These are phyloP conservation scores for Mrakia frigida DNA, from an alignment of 768 basidiomycete genomes.

Conservation along the genomic window DNA sequence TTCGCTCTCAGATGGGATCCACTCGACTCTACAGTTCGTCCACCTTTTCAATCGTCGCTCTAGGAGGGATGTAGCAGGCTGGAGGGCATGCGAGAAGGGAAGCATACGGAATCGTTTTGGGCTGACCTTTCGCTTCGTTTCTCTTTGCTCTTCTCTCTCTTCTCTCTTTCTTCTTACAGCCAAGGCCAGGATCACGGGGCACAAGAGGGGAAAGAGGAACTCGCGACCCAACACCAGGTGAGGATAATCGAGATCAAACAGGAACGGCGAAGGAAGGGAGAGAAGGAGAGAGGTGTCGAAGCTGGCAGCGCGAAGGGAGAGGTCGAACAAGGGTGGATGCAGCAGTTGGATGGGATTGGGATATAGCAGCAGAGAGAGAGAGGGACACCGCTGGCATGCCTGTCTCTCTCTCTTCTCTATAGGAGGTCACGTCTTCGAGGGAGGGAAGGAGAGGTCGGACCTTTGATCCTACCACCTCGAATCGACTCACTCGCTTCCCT, in stretches of 20 bases:
- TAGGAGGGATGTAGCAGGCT: neutral
- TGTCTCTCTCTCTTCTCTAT: neutral
- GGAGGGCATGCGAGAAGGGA: neutral
- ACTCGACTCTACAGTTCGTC: conserved; percentile 33
- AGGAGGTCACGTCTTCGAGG: neutral
- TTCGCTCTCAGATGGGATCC: conserved; percentile 28
- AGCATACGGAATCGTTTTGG: neutral
- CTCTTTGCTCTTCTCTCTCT: neutral
- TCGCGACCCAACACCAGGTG: conserved; percentile 83
- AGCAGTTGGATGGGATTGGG: neutral
- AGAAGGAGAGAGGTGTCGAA: neutral
- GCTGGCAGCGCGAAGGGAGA: neutral
- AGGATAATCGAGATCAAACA: neutral
- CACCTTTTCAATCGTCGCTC: neutral
- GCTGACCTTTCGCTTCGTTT: neutral
- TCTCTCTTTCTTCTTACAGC: conserved; percentile 30
- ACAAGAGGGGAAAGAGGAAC: conserved; percentile 99
- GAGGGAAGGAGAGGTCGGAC: neutral
- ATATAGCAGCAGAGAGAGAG: no score
- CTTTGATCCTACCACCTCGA: neutral
- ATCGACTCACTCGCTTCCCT: conserved; percentile 1
- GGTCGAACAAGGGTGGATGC: neutral
- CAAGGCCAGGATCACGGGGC: conserved; percentile 94
- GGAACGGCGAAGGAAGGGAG: neutral
- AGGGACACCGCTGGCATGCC: neutral